Evolutionary conservation across 306 rosid genomes (phyloP).

Genomic region (Lathyrus sativus): DNA sequence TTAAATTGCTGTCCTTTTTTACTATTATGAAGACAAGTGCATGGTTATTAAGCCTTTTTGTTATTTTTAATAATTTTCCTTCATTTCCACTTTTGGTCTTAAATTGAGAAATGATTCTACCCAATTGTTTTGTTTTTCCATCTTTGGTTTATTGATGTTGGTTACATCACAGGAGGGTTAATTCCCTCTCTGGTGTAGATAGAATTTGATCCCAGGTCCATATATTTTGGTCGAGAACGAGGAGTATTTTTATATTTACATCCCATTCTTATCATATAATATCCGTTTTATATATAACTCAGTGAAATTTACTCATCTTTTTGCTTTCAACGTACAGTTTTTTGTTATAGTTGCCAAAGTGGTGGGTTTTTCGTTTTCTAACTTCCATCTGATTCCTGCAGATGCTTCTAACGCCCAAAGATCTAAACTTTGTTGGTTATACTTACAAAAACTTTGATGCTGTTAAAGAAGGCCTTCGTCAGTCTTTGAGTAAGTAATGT

Average conservation of each 20-base stretch:
- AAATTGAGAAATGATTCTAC: not conserved
- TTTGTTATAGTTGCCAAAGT: slow-evolving; percentile 26
- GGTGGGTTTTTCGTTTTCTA: slow-evolving; percentile 23
- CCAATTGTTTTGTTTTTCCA: not conserved
- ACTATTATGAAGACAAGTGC: slow-evolving; percentile 9
- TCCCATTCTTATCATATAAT: slow-evolving; percentile 1
- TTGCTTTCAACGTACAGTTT: slow-evolving; percentile 10
- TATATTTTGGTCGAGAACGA: not conserved
- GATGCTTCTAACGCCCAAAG: slow-evolving; percentile 93
- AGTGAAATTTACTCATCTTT: not conserved
- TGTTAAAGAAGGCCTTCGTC: slow-evolving; percentile 90
- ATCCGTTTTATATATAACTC: slow-evolving; percentile 6
- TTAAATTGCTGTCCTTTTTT: slow-evolving; percentile 2
- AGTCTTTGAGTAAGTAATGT: slow-evolving; percentile 63
- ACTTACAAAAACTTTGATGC: slow-evolving; percentile 99
- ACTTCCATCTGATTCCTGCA: slow-evolving; percentile 51
- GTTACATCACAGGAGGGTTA: slow-evolving; percentile 5
- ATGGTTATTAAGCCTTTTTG: slow-evolving; percentile 2
- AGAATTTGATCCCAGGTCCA: not conserved
- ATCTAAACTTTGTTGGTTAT: slow-evolving; percentile 92
- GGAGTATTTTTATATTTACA: not conserved
- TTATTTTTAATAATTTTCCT: slow-evolving; percentile 16
- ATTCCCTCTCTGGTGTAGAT: slow-evolving; percentile 12
- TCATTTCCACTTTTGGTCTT: not conserved
- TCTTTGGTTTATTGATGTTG: slow-evolving; percentile 21